These are phyloP conservation scores for Cordyceps cateniannulata DNA, from an alignment of 2,329 filamentous ascomycete species.

Conservation along the genomic window DNA sequence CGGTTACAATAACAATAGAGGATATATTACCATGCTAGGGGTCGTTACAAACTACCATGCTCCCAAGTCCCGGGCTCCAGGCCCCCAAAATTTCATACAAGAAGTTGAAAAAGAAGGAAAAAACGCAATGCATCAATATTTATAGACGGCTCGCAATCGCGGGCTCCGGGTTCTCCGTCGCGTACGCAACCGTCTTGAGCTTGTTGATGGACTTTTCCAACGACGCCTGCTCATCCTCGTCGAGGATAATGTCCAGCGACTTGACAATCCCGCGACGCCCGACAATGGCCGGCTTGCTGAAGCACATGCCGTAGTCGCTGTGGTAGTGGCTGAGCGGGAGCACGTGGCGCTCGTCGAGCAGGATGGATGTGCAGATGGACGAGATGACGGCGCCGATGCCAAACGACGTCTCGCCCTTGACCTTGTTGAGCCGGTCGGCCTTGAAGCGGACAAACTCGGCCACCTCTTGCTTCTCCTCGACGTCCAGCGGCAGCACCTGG, in stretches of 20 bases:
- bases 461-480: slow-evolving; percentile 39
- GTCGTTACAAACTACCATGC: slow-evolving; percentile 7
- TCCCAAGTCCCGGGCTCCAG: slow-evolving; percentile 4
- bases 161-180: slow-evolving; percentile 11
- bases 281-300: slow-evolving; percentile 42
- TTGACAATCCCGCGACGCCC: slow-evolving; percentile 36
- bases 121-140: background rate
- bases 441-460: slow-evolving; percentile 42
- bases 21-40: slow-evolving; percentile 12
- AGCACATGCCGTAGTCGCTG: slow-evolving; percentile 38
- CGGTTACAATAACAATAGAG: slow-evolving; percentile 6
- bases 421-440: slow-evolving; percentile 28
- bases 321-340: slow-evolving; percentile 43
- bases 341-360: slow-evolving; percentile 40
- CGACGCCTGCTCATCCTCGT: slow-evolving; percentile 13
- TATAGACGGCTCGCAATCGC: slow-evolving; percentile 6
- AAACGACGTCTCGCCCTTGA: slow-evolving; percentile 44
- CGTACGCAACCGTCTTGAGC: slow-evolving; percentile 10
- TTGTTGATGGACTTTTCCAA: slow-evolving; percentile 11
- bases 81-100: background rate
- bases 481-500: slow-evolving; percentile 25
- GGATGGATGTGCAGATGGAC: slow-evolving; percentile 43
- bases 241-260: slow-evolving; percentile 6
- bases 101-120: background rate
- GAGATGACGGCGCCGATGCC: slow-evolving; percentile 42